Base-by-base conservation (phyloP, 768 basidiomycete species). In the Suillus lakei region DNA sequence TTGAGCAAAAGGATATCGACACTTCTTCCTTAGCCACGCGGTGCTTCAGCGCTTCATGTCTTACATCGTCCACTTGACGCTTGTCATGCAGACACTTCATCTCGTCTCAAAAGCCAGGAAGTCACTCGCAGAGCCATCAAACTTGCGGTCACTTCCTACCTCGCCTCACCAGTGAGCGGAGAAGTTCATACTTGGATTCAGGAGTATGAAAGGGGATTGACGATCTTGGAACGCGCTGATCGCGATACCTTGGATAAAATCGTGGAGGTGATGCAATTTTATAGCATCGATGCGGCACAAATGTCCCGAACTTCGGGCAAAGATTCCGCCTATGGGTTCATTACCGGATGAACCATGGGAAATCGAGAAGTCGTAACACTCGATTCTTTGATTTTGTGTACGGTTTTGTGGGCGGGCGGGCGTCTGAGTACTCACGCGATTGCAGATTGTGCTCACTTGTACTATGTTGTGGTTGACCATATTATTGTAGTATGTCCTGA, bases 11-110 rank as follows among this genome's bases (percentile, higher is more conserved):
- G 8, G 16, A 18, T 32, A 32, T 44, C 21, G 43, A 53, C 30
- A 21, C 28, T 21, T 32, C 21, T 10, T 66, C 32, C 12, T 39
- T 41, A 61, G 64, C 43, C 60, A 39, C 16, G 16, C 46, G 18
- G 66, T 65, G 26, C 63, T 67, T 16, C 70, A 64, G 18, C 66
- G 58, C 48, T 64, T 74, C 15, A 74, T 74, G 64, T 67, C 65
- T 10, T 74, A 74, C 61, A 74, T 74, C 44, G 51, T 74, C 48
- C 71, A 74, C 63, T 44, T 74, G 2, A 74, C 71, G 3, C 64
- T 72, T 34, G 64, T 74, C 30, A 63, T 74, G 61, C 71, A 74
- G 28, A 68, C 56, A 13, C 56, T 74, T 16, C 74, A 70, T 21
- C 36, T 56, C 1, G 1, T 66, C 4, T 48, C 61, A 21, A 61